Evolutionary conservation across 768 basidiomycete species (phyloP), one percentile per base, ranked within the genome.

Genomic region (Piloderma croceum): DNA sequence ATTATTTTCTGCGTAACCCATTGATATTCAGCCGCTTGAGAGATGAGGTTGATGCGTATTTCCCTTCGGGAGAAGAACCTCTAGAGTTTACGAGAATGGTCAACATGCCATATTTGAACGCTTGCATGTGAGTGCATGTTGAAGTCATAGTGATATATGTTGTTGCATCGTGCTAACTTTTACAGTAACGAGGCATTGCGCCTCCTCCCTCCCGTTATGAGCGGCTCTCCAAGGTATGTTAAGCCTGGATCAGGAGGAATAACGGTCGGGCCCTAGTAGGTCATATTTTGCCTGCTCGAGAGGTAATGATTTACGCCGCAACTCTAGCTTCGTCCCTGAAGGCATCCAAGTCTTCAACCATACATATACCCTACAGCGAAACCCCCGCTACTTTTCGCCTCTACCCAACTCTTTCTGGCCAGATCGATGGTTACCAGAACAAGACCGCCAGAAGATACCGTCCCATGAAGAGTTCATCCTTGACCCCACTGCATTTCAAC

Each of bases 131-230:
- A 24, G 23, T 42, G n/a, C 3, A 6, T 24, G 11, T 18, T 17
- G 11, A 7, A 29, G 13, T 15, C 18, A 17, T 29, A 29, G 9
- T 29, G 15, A 29, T 27, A 12, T 41, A 12, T 38, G 40, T 11
- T 10, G 10, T 10, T 36, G 7, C 31, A 32, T 25, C 22, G 21
- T 38, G 5, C 48, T 33, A 24, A 7, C n/a, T 40, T 22, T 34
- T 35, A 31, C 43, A 77, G 76, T 45, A 74, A 75, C 29, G 76
- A 77, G 44, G 56, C 65, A 1, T 56, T 78, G 21, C 67, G 76
- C 27, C 57, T 77, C 15, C 66, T 65, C 42, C 73, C 76, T 10
- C 65, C 77, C 9, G 56, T 77, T 23, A 63, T 74, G 24, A 68
- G 67, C 36, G 71, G 72, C 22, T 63, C 65, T 33, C 71, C 71